These are phyloP conservation scores for Prunus campanulata DNA, from an alignment of 306 rosid genomes.

Conservation along the genomic window DNA sequence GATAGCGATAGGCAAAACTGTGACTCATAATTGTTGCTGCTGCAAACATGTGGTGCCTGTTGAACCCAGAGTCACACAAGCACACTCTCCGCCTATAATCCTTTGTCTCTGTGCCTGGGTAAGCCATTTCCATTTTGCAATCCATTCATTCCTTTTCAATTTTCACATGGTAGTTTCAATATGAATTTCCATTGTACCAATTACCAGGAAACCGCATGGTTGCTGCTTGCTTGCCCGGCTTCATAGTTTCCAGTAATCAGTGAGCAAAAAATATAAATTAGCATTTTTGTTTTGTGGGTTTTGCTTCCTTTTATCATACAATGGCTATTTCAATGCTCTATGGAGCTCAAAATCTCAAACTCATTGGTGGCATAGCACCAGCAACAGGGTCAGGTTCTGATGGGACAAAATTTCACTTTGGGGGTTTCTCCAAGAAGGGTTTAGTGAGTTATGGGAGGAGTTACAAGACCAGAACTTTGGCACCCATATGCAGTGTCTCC, in stretches of 20 bases:
- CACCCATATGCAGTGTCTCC: slow-evolving; percentile 55
- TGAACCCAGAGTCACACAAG: not conserved
- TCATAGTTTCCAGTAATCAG: slow-evolving; percentile 3
- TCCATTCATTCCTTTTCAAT: not conserved
- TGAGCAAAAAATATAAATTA: not conserved
- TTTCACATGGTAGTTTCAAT: not conserved
- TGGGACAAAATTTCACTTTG: slow-evolving; percentile 36
- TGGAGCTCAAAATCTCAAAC: slow-evolving; percentile 63
- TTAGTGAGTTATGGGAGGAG: slow-evolving; percentile 29
- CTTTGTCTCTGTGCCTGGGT: not conserved
- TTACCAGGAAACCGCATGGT: not conserved
- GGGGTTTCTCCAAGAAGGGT: slow-evolving; percentile 33
- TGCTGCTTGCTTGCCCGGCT: not conserved
- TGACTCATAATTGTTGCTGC: not conserved
- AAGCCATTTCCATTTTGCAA: not conserved
- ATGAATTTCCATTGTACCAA: not conserved
- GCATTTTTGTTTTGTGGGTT: slow-evolving; percentile 15
- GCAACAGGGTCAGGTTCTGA: slow-evolving; percentile 42
- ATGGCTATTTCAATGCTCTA: slow-evolving; percentile 71
- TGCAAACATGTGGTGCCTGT: not conserved
- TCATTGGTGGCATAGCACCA: slow-evolving; percentile 39
- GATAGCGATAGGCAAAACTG: not conserved
- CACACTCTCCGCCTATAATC: not conserved
- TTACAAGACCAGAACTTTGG: slow-evolving; percentile 19
- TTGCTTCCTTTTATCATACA: slow-evolving; percentile 11